A percentile compares a stretch with the other conserved stretches of the same genome.
These are phyloP conservation scores for Grigorovia humatica DNA, from an alignment of 805 yeast species.

Conservation along the genomic window DNA sequence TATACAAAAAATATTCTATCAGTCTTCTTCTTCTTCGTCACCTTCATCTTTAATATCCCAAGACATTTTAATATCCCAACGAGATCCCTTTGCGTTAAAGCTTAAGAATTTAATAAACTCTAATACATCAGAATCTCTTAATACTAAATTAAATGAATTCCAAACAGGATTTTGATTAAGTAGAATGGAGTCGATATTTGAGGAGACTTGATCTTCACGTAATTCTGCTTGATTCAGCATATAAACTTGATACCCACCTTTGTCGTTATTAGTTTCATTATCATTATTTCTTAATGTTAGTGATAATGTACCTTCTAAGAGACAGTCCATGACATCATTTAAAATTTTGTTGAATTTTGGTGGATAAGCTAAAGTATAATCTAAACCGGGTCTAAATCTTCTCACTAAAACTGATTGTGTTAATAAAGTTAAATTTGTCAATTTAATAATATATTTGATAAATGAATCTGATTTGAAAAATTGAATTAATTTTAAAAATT, in stretches of 20 bases:
- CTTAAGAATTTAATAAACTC: constrained; percentile 90
- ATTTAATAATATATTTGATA: constrained; percentile 52
- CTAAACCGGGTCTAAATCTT: constrained; percentile 90
- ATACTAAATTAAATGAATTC: constrained; percentile 68
- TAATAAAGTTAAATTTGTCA: constrained; percentile 54
- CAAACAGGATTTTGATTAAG: constrained; percentile 72
- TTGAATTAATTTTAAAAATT: constrained; percentile 42
- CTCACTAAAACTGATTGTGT: constrained; percentile 65
- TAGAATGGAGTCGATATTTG: constrained; percentile 65
- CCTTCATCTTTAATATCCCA: constrained; percentile 55
- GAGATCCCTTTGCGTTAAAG: constrained; percentile 73
- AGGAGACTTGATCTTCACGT: constrained; percentile 69
- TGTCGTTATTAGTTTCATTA: not conserved
- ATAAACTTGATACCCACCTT: constrained; percentile 88
- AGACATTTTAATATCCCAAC: constrained; percentile 82
- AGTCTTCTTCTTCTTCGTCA: constrained; percentile 9
- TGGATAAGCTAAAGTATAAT: constrained; percentile 78
- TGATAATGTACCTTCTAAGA: constrained; percentile 69
- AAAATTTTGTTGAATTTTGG: constrained; percentile 34
- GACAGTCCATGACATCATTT: constrained; percentile 21
- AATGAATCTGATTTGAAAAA: constrained; percentile 55
- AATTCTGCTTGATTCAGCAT: constrained; percentile 50
- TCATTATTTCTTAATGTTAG: constrained; percentile 76
- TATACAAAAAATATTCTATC: no score
- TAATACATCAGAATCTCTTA: constrained; percentile 77